A percentile compares a stretch with the other conserved stretches of the same genome.
Conservation (phyloP, 129 eudicot species). For the Arctium lappa region DNA sequence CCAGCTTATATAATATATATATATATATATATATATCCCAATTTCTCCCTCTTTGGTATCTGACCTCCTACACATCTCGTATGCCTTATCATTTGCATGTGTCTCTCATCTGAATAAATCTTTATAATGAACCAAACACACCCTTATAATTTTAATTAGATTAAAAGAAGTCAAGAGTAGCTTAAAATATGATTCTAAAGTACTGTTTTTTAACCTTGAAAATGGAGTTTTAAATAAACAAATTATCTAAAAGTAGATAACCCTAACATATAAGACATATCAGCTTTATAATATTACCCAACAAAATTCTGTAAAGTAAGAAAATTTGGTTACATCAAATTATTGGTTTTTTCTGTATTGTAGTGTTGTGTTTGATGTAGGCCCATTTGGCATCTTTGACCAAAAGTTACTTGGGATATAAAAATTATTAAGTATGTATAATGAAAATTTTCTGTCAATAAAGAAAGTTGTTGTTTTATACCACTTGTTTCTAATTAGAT, state of each 20-base stretch:
- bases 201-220: neutral
- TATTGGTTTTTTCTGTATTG: neutral
- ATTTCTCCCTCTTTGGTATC: no score
- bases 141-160: neutral
- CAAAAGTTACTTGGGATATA: neutral
- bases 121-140: no score
- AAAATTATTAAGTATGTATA: neutral
- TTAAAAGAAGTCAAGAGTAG: neutral
- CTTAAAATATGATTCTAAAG: neutral
- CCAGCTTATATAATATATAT: no score
- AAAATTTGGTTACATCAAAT: neutral
- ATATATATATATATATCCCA: no score
- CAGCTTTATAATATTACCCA: neutral
- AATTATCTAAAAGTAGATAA: neutral
- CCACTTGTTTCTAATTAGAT: neutral
- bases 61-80: no score
- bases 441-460: neutral
- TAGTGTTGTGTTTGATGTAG: constrained; percentile 4
- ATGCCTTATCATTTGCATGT: no score
- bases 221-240: neutral
- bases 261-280: neutral
- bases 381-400: constrained; percentile 31
- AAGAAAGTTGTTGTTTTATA: neutral
- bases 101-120: no score
- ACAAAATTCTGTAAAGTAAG: constrained; percentile 9